Evolutionary conservation across 129 eudicot species (phyloP).

Genomic region (Arctium minus): DNA sequence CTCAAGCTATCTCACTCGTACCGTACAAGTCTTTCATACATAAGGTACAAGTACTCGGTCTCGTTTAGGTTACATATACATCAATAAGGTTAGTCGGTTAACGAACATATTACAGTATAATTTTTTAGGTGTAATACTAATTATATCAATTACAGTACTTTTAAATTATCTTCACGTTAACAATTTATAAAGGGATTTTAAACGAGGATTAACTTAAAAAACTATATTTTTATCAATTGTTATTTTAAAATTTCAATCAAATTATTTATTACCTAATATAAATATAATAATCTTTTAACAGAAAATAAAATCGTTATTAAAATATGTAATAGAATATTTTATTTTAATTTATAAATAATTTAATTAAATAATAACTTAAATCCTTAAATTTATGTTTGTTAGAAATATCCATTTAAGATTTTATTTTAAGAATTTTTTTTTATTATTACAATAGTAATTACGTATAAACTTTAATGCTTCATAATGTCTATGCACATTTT

Average conservation of each 20-base stretch:
- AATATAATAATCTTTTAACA: too few relatives aligned
- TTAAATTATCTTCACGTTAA: too few relatives aligned
- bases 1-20: background rate
- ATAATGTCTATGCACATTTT: background rate
- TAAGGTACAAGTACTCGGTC: background rate
- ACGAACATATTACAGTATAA: too few relatives aligned
- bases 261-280: background rate
- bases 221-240: background rate
- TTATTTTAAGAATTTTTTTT: background rate
- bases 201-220: background rate
- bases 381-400: background rate
- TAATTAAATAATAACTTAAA: background rate
- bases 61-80: background rate
- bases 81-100: too few relatives aligned
- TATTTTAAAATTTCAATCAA: background rate
- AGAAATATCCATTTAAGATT: background rate
- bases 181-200: background rate
- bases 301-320: too few relatives aligned
- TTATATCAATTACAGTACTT: too few relatives aligned
- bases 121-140: too few relatives aligned
- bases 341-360: background rate
- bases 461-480: background rate
- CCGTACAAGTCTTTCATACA: background rate
- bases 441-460: background rate
- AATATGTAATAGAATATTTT: background rate